Evolutionary conservation across 2,329 filamentous ascomycete species (phyloP).

Genomic region (Raffaelea albimanens): DNA sequence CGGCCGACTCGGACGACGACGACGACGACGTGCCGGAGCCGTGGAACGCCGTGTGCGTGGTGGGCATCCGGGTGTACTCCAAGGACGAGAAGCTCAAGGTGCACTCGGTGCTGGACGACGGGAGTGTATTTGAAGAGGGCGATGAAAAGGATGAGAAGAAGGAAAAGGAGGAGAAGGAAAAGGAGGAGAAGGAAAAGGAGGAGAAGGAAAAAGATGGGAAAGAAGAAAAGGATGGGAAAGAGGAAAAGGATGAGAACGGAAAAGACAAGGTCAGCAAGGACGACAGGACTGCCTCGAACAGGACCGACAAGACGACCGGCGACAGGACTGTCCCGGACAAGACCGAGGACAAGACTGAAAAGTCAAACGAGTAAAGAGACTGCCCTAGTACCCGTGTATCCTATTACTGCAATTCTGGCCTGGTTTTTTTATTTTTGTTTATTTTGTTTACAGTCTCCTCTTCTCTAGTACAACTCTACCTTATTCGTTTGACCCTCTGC

Average conservation of each 20-base stretch:
- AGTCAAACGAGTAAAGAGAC: conserved; percentile 23
- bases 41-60: conserved; percentile 55
- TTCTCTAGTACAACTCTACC: no score
- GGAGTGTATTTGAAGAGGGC: conserved; percentile 38
- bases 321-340: not conserved
- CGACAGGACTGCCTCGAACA: not conserved
- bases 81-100: conserved; percentile 44
- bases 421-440: no score
- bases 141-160: conserved; percentile 17
- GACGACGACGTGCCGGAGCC: conserved; percentile 41
- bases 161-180: conserved; percentile 13
- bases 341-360: conserved; percentile 19
- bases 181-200: not conserved
- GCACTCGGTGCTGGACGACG: conserved; percentile 47
- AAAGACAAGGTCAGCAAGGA: conserved; percentile 16
- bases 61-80: conserved; percentile 52
- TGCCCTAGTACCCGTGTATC: no score
- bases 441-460: no score
- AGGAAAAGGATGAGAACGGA: conserved; percentile 19
- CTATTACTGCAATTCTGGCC: no score
- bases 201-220: conserved; percentile 13
- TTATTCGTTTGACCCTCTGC: no score
- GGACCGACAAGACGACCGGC: not conserved
- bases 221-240: conserved; percentile 10
- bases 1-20: conserved; percentile 23